Evolutionary conservation across 345 rosid genomes (phyloP).

Genomic region (Ceriops decandra): DNA sequence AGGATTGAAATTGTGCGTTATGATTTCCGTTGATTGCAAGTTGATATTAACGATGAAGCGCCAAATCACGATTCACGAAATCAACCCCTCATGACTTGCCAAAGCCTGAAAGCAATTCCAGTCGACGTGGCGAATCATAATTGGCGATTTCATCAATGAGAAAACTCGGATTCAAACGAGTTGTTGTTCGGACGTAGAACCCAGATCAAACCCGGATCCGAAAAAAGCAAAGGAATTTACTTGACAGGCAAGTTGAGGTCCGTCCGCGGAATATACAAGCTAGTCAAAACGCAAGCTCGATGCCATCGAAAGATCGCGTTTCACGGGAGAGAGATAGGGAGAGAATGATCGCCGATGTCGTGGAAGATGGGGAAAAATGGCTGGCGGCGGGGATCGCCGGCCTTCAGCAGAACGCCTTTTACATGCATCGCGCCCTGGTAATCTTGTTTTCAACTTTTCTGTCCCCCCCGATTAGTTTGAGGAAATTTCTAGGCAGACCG

Average conservation of each 20-base stretch:
- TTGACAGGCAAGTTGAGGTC: slow-evolving; percentile 32
- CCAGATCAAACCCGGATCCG: slow-evolving; percentile 16
- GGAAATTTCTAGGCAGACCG: neutral
- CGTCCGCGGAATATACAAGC: slow-evolving; percentile 4
- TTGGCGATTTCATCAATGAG: no score
- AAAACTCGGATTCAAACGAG: no score
- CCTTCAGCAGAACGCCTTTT: slow-evolving; percentile 94
- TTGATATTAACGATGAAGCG: no score
- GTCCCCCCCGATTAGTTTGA: no score
- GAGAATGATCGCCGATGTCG: slow-evolving; percentile 78
- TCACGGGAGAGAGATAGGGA: slow-evolving; percentile 13
- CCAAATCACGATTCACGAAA: no score
- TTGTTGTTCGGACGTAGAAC: no score
- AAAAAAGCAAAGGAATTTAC: neutral
- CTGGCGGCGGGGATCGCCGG: slow-evolving; percentile 89
- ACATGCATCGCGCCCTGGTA: slow-evolving; percentile 99
- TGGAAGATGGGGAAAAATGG: slow-evolving; percentile 97
- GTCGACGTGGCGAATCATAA: no score
- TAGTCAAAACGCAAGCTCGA: slow-evolving; percentile 36
- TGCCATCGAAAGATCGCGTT: slow-evolving; percentile 12
- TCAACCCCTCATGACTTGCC: no score
- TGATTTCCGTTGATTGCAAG: no score
- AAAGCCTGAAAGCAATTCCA: no score
- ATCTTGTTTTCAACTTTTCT: slow-evolving; percentile 9
- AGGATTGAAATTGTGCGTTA: no score